Base-by-base conservation (phyloP, 768 basidiomycete species). In the Tricholoma terreum region DNA sequence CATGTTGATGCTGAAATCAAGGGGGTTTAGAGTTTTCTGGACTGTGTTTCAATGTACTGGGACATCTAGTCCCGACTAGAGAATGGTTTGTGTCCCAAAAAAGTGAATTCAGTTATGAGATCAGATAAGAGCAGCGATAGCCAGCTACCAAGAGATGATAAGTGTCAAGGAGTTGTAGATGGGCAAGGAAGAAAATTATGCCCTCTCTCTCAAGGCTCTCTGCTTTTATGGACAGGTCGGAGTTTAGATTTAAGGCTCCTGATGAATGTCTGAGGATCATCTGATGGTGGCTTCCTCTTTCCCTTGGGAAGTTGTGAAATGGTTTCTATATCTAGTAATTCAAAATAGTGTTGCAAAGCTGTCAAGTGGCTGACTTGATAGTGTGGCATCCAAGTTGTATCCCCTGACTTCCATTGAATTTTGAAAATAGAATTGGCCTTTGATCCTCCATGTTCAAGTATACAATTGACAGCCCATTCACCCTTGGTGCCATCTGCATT, bases 301-400 rank as follows among this genome's bases (percentile, higher is more conserved):
- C 50, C 50, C 11, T 42, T n/a, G 14, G 56, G 38, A 10, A 57
- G 27, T 10, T 57, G 21, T 1, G 34, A 38, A 17, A 57, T 36
- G 3, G 45, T 58, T 2, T 54, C 21, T 4, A 69, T 57, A 0
- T 71, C 75, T 17, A 70, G 31, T 1, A 68, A 54, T 6, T 74
- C 67, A 0, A 74, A 59, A 58, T 77, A 77, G 3, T 61, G 55
- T 0, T 46, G 21, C 4, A 75, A 42, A 0, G 66, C 66, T 0
- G 63, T 54, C 0, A 73, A 46, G 15, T 67, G 63, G 9, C 46
- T 42, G 0, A 74, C 60, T 35, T 67, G 57, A 8, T 48, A 15
- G 40, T 65, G 70, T 1, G 67, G 63, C 24, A 74, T 21, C 76
- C 76, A 78, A 17, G 68, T 71, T 1, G 58, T 34, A 30, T 74